Conservation (phyloP, 2,329 filamentous ascomycete species). For the Sarocladium oryzae region DNA sequence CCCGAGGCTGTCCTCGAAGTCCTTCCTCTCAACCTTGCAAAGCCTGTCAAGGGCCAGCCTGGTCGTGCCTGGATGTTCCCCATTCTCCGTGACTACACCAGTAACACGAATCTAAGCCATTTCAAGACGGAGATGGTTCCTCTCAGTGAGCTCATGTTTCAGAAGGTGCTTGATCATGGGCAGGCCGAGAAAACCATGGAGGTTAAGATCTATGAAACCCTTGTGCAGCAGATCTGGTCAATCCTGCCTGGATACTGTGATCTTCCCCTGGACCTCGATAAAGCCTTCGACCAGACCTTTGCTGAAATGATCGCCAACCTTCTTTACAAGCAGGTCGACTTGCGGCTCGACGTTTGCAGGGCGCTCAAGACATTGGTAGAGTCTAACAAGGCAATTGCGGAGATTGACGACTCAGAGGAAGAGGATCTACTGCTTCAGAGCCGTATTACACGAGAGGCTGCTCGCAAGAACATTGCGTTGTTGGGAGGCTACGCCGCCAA, state of each 20-base stretch:
- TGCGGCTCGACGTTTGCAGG: conserved; percentile 82
- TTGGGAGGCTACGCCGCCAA: conserved; percentile 77
- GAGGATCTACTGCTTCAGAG: conserved; percentile 73
- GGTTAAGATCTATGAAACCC: conserved; percentile 93
- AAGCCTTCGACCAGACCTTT: conserved; percentile 79
- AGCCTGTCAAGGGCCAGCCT: conserved; percentile 68
- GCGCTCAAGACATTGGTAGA: conserved; percentile 83
- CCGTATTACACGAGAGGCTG: conserved; percentile 67
- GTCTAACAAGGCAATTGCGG: conserved; percentile 76
- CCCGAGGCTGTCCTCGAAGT: conserved; percentile 76
- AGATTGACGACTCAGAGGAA: conserved; percentile 59
- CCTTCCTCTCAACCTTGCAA: conserved; percentile 78
- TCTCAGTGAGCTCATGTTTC: conserved; percentile 83
- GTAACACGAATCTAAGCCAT: conserved; percentile 79
- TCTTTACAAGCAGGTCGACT: conserved; percentile 83
- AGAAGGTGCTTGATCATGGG: conserved; percentile 78
- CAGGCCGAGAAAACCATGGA: conserved; percentile 86
- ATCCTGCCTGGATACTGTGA: conserved; percentile 93
- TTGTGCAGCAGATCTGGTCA: conserved; percentile 94
- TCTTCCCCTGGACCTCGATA: conserved; percentile 69
- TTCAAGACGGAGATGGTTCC: conserved; percentile 85
- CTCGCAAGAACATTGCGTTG: conserved; percentile 75
- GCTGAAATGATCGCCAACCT: conserved; percentile 88
- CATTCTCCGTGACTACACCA: conserved; percentile 79
- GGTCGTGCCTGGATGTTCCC: conserved; percentile 94